Percentiles rank a stretch among this genome's conserved stretches.
Conservation (phyloP, 352 stramenopile species). For the Phytophthora capsici region DNA sequence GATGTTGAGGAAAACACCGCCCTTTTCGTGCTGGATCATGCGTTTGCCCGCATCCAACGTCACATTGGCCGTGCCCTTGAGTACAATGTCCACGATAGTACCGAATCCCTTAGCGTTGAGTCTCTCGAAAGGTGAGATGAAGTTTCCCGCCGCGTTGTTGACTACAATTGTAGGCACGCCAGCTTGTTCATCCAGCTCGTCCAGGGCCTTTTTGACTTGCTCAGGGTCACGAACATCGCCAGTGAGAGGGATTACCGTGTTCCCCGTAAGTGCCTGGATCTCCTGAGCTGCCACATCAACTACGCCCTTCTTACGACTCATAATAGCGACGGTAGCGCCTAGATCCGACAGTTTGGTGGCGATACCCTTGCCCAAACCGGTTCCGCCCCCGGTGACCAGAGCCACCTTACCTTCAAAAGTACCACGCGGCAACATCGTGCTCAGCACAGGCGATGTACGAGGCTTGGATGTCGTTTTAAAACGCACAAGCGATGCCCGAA, state of each 20-base stretch:
- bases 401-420: conserved; percentile 87
- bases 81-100: conserved; percentile 97
- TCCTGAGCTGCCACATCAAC: conserved; percentile 86
- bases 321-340: conserved; percentile 94
- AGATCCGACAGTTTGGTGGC: conserved; percentile 93
- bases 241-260: conserved; percentile 67
- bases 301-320: conserved; percentile 93
- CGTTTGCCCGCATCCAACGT: conserved; percentile 81
- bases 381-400: conserved; percentile 95
- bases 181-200: conserved; percentile 68
- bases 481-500: conserved; percentile 12
- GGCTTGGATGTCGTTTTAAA: conserved; percentile 27
- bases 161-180: conserved; percentile 83
- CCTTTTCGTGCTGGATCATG: conserved; percentile 77
- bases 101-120: conserved; percentile 95
- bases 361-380: conserved; percentile 95
- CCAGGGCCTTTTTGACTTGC: conserved; percentile 87
- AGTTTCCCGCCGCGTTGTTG: conserved; percentile 94
- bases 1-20: conserved; percentile 96
- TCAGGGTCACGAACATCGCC: conserved; percentile 91
- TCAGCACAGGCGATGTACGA: conserved; percentile 44
- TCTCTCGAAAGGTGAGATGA: conserved; percentile 92
- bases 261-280: conserved; percentile 72
- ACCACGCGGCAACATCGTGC: conserved; percentile 72
- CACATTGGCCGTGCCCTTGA: conserved; percentile 87